phyloP scores from a whole-genome alignment of 257 asterid genomes.

The Jaltomata sinuosa region DNA sequence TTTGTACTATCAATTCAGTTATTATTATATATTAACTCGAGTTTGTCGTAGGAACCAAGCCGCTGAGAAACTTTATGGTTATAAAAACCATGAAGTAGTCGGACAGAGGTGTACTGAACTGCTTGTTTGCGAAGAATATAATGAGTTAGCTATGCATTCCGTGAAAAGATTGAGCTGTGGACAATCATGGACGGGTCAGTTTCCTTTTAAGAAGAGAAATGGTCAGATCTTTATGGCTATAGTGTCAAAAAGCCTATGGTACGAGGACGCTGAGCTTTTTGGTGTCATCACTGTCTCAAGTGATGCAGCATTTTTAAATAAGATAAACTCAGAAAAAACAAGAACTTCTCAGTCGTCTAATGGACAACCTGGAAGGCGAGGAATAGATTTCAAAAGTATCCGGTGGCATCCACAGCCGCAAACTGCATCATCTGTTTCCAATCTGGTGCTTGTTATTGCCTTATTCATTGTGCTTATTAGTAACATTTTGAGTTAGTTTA shows the following conservation, averaged over 20 bases:
- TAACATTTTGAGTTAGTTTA: not conserved
- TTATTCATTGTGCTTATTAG: not conserved
- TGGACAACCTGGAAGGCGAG: conserved; percentile 16
- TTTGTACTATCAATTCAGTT: not conserved
- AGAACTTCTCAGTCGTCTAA: conserved; percentile 4
- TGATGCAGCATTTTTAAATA: conserved; percentile 53
- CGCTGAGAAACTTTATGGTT: conserved; percentile 71
- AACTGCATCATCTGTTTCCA: conserved; percentile 46
- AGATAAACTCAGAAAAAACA: conserved; percentile 5
- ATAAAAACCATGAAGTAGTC: conserved; percentile 47
- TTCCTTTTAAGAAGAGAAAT: conserved; percentile 44
- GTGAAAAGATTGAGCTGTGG: conserved; percentile 34
- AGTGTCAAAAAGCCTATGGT: conserved; percentile 53
- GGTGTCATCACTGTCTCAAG: conserved; percentile 64
- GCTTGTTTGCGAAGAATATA: conserved; percentile 38
- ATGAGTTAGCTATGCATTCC: conserved; percentile 16
- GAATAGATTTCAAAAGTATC: conserved; percentile 28
- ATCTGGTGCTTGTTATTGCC: conserved; percentile 46
- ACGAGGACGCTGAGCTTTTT: conserved; percentile 56
- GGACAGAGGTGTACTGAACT: conserved; percentile 35
- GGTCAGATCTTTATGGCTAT: conserved; percentile 54
- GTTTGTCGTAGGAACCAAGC: conserved; percentile 52
- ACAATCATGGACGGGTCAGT: conserved; percentile 66
- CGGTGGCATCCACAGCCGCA: conserved; percentile 27
- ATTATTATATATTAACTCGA: not conserved